phyloP scores from a whole-genome alignment of 139 green algal species.

The Micromonas pusilla region DNA sequence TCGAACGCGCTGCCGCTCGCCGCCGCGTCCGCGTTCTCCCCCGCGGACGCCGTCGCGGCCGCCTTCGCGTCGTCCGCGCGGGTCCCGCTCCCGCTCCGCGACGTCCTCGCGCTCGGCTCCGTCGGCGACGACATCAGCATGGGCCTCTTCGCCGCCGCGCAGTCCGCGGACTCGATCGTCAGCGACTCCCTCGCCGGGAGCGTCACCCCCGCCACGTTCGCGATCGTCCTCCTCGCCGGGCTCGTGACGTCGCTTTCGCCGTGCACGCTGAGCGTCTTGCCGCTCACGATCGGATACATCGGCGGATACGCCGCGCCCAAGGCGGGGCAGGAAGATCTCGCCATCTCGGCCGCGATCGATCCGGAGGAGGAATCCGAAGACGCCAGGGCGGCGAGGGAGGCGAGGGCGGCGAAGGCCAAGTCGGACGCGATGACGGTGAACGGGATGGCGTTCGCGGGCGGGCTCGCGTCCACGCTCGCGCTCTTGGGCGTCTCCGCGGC shows the following conservation, averaged over 20 bases:
- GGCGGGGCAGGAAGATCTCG: neutral
- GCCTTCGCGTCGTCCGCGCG: neutral
- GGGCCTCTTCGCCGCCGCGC: neutral
- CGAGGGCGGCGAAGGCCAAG: neutral
- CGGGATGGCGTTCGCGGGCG: constrained; percentile 64
- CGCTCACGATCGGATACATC: constrained; percentile 54
- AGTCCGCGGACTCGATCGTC: neutral
- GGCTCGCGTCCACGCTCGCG: constrained; percentile 81
- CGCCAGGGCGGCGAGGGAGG: neutral
- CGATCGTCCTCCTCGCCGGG: constrained; percentile 48
- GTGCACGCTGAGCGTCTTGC: constrained; percentile 56
- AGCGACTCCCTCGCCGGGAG: neutral
- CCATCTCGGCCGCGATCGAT: neutral
- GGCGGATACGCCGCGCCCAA: constrained; percentile 22
- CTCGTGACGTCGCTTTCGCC: constrained; percentile 88
- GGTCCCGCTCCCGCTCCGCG: neutral
- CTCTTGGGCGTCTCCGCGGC: constrained; percentile 64
- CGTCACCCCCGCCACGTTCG: neutral
- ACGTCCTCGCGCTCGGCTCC: neutral
- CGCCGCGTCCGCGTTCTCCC: too few species aligned
- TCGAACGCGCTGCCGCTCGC: too few species aligned
- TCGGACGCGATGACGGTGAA: constrained; percentile 17
- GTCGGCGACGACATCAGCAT: neutral
- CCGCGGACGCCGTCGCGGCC: neutral
- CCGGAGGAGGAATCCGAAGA: constrained; percentile 1